Evolutionary conservation across 768 basidiomycete species (phyloP).

Genomic region (Dioszegia aurantiaca): DNA sequence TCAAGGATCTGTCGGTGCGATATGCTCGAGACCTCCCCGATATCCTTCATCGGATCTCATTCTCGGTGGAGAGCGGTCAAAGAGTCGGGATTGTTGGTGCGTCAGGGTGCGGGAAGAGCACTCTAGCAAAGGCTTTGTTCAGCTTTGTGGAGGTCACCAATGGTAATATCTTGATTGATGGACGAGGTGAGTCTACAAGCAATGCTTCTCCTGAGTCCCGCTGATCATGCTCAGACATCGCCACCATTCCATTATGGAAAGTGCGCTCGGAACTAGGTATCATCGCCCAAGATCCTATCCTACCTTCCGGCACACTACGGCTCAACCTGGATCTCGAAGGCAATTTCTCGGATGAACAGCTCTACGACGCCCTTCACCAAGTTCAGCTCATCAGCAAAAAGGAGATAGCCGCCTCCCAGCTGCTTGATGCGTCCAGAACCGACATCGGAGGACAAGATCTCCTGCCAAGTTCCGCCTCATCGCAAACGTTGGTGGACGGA

Average conservation of each 20-base stretch:
- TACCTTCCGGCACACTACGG: constrained; percentile 39
- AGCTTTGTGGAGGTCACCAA: constrained; percentile 43
- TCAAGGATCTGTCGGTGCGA: constrained; percentile 20
- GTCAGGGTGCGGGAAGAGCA: constrained; percentile 47
- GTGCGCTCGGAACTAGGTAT: constrained; percentile 42
- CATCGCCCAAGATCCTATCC: constrained; percentile 46
- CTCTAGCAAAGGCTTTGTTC: constrained; percentile 47
- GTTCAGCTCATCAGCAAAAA: constrained; percentile 29
- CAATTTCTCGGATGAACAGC: constrained; percentile 31
- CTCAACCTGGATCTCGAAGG: constrained; percentile 47
- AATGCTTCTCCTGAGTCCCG: neutral
- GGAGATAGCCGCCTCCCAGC: neutral
- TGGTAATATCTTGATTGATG: constrained; percentile 45
- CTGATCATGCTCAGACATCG: constrained; percentile 29
- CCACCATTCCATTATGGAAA: constrained; percentile 29
- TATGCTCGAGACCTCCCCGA: constrained; percentile 35
- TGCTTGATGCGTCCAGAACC: neutral
- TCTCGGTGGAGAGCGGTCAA: constrained; percentile 31
- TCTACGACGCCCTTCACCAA: constrained; percentile 42
- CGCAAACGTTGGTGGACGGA: too few relatives aligned
- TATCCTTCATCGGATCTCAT: constrained; percentile 41
- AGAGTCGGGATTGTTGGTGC: constrained; percentile 48
- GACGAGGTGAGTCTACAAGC: constrained; percentile 22
- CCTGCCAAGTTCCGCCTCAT: too few relatives aligned
- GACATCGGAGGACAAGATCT: too few relatives aligned